These are phyloP conservation scores for Isatis lusitanica DNA, from an alignment of 441 rosid species.

Conservation along the genomic window DNA sequence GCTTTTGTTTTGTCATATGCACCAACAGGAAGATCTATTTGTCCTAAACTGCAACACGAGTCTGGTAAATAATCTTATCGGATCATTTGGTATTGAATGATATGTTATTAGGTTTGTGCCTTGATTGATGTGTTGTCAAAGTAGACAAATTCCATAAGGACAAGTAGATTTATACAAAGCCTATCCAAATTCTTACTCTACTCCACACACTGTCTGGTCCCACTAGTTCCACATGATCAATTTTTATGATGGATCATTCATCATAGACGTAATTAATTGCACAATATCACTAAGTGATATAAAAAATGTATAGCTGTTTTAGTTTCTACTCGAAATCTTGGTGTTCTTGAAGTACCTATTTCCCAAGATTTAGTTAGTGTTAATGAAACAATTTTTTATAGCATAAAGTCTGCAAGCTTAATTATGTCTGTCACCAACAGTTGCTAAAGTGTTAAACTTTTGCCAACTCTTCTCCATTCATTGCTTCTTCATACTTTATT, in stretches of 20 bases:
- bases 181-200: conserved; percentile 21
- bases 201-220: conserved; percentile 27
- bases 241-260: not conserved
- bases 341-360: not conserved
- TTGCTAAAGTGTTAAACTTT: conserved; percentile 30
- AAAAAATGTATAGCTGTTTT: not conserved
- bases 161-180: conserved; percentile 39
- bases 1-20: conserved; percentile 27
- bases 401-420: conserved; percentile 27
- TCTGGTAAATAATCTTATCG: conserved; percentile 25
- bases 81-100: conserved; percentile 30
- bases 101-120: conserved; percentile 29
- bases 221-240: conserved; percentile 4
- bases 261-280: not conserved
- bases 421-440: conserved; percentile 28
- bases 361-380: not conserved
- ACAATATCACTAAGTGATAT: not conserved
- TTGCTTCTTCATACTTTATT: conserved; percentile 27
- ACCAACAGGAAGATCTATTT: conserved; percentile 17
- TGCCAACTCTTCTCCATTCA: conserved; percentile 35
- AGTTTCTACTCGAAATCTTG: not conserved
- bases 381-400: not conserved
- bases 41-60: conserved; percentile 26
- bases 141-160: conserved; percentile 49
- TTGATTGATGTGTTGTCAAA: conserved; percentile 21